Evolutionary conservation across 495 filamentous ascomycete species (phyloP), one percentile per base, ranked within the genome.

Genomic region (Corynascus novoguineensis): DNA sequence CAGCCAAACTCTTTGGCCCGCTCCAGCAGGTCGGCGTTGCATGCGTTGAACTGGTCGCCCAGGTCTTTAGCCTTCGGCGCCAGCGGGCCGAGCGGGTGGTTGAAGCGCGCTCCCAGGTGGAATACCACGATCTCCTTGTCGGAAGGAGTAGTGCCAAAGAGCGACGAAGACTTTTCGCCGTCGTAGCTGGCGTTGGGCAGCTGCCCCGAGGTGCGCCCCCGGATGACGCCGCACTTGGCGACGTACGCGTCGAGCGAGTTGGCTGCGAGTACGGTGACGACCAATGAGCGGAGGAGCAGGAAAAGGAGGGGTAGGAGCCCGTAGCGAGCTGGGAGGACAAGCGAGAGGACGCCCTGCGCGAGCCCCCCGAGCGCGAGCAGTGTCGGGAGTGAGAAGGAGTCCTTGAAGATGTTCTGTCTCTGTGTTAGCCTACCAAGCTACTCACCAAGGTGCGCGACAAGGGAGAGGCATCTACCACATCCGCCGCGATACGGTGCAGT

Each of bases 281-380:
- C 24, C 12, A 65, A 42, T 49, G 71, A 40, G 64, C 70, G 53
- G 31, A 68, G 31, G 62, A 77, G 7, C 47, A 73, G 21, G 65
- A 75, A 27, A 17, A 68, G 12, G 50, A 68, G 35, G 35, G 57
- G 66, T 54, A 78, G 17, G 53, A 73, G 45, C 59, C 75, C 62
- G 66, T 66, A 61, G 31, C 62, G 61, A 27, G 53, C 56, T 0
- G 74, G 71, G 64, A 77, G 55, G 66, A 78, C 17, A 15, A 73
- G 49, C 27, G 69, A 69, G 12, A 74, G 45, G 6, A 70, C 7
- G n/a, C 58, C 64, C 59, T 80, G 76, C 8, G 61, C 50, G 25
- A 73, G 25, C 21, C 72, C 78, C n/a, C 76, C 78, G 7, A 79
- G 27, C 17, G 70, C 57, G 22, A 81, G 62, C 66, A 76, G 73